Evolutionary conservation across 805 yeast genomes (phyloP), one percentile per base, ranked within the genome.

Genomic region (Candida arabinofermentans): DNA sequence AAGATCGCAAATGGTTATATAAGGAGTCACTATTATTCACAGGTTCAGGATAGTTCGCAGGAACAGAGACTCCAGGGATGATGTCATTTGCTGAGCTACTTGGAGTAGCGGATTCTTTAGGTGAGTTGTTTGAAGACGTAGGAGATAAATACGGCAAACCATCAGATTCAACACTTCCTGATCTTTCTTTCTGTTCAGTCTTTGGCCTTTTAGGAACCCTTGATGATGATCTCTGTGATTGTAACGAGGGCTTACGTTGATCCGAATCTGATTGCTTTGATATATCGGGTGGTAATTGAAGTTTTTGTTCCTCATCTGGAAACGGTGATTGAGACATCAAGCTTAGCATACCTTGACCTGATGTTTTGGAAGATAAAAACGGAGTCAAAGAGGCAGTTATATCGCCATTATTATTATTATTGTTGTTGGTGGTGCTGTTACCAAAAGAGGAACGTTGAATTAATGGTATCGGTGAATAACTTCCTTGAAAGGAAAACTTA

Each of bases 351-450:
- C 24, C 21, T 21, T 32, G 35, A 32, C 35, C 21, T 19, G 35
- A 17, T 19, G 35, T 32, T 21, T 24, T 32, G 8, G 24, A 24
- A 13, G 35, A 12, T 19, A 32, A 21, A 21, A 32, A 21, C 10
- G 35, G 35, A 8, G 35, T 21, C 13, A 34, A 23, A 8, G 32
- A 13, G n/a, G n/a, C n/a, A n/a, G n/a, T n/a, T n/a, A n/a, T n/a
- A n/a, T n/a, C n/a, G n/a, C n/a, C n/a, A n/a, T n/a, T n/a, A n/a
- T n/a, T n/a, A 16, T 21, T 18, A 31, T 22, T 18, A 9, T 16
- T 19, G 27, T 27, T 16, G 31, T 17, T 22, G 22, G 3, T 24
- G 40, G 12, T 36, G 26, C 22, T 27, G 35, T 39, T 42, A 10
- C 32, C 32, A 29, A 29, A n/a, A 7, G 18, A n/a, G 3, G 32